Base-by-base conservation (phyloP, 345 rosid genomes). In the Linum trigynum region DNA sequence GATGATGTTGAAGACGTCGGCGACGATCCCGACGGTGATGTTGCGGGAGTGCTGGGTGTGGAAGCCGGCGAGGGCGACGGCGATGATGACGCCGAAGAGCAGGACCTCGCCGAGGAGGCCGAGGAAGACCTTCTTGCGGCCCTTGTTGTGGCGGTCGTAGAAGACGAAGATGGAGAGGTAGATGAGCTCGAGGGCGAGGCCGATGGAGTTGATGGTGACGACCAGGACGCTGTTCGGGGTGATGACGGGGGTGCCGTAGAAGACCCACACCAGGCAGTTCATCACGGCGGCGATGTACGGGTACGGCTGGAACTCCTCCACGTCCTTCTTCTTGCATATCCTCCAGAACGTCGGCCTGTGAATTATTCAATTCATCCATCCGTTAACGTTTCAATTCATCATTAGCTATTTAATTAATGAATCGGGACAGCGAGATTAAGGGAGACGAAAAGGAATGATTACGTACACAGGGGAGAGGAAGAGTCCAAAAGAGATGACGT, bases 281-380 rank as follows among this genome's bases (percentile, higher is more conserved):
- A 65, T 36, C 63, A 65, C 77, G 9, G 69, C 39, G 0, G 63
- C 69, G 0, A 65, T 58, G 3, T 74, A 74, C 0, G 77, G 77
- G 17, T 61, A 69, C 40, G 43, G 51, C 60, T 74, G 77, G 3
- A 74, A 69, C 59, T 74, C 77, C 57, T 74, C 64, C 62, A 69
- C 72, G 10, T 74, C 77, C 11, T 69, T 69, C 43, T 65, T 74
- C 77, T 58, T 69, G 4, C n/a, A 15, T n/a, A 74, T 74, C 14
- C 70, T 60, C 3, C 11, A 41, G 55, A 74, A 74, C 6, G 77
- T 74, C 3, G 72, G 77, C 91, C 55, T 87, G 92, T 2, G 92
- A 66, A 84, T 45, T 87, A 84, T 43, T 82, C 75, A 12, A 82
- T 69, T 70, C 82, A 84, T 38, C 92, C 92, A 84, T 79, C 71